A percentile compares a stretch with the other conserved stretches of the same genome.
Conservation (phyloP, 176 grass and related monocot genomes). For the Oryza brachyantha region DNA sequence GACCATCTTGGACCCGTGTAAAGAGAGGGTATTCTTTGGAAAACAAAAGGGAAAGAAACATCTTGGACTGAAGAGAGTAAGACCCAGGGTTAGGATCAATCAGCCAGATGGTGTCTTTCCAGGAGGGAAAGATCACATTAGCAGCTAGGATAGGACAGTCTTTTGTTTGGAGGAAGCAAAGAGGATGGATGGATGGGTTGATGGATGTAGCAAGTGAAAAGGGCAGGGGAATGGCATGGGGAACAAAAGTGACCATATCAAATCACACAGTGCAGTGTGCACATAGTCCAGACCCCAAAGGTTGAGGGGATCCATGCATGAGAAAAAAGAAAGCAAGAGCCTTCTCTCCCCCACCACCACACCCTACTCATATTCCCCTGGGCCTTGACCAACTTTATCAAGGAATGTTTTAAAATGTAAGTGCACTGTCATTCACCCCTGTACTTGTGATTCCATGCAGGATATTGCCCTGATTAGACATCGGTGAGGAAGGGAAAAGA, state of each 20-base stretch:
- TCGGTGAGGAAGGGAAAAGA: neutral
- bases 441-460: constrained; percentile 22
- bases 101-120: constrained; percentile 27
- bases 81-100: constrained; percentile 32
- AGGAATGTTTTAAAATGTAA: neutral
- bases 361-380: constrained; percentile 30
- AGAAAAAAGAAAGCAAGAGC: constrained; percentile 5
- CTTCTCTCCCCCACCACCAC: neutral
- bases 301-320: neutral
- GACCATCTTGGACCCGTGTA: neutral
- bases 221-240: constrained; percentile 3
- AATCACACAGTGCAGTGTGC: constrained; percentile 37
- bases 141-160: constrained; percentile 11
- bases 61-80: neutral
- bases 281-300: constrained; percentile 27
- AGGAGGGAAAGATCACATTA: neutral
- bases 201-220: neutral
- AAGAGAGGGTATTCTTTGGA: neutral
- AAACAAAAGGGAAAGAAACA: neutral
- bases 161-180: constrained; percentile 35
- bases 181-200: constrained; percentile 32
- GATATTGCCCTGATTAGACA: neutral
- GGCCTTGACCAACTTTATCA: constrained; percentile 63
- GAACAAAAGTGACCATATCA: constrained; percentile 44
- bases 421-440: neutral